Evolutionary conservation across 192 early-diverging fungal genomes (phyloP), one percentile per base, ranked within the genome.

Genomic region (Kappamyces sp.): DNA sequence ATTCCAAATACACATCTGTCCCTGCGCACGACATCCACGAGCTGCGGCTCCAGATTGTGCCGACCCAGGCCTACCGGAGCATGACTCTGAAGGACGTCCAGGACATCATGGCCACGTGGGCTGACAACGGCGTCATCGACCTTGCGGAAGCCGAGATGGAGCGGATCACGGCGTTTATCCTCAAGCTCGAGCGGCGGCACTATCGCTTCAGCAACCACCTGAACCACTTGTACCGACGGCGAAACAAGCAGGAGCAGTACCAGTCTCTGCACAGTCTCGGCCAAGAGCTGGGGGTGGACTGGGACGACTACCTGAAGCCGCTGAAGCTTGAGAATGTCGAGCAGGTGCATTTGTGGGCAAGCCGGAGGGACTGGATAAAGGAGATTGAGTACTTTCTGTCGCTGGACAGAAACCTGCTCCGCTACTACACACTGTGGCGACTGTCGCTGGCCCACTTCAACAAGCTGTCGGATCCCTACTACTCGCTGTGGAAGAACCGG

Each of bases 381-480:
- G 43, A 58, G 0, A 47, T 75, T 38, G 34, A 38, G 15, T 40
- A 42, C 34, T 58, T 71, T 12, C 3, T n/a, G 1, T 2, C 39
- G 6, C 53, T 58, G 47, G 46, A 69, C 31, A 23, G 13, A 15
- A 31, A 60, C 9, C 40, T 58, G 39, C 52, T 75, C 10, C n/a
- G 47, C n/a, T 73, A 63, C 54, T 71, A 55, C 44, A 55, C 69
- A 9, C 58, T 72, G 10, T 75, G 74, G 74, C 62, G 70, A 4
- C 47, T 72, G 23, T 66, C 58, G 13, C 47, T 43, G 15, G 13
- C 70, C 3, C 74, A 75, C 40, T 75, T 66, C 58, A 69, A 68
- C 61, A 75, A 75, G 51, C 68, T 75, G 32, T 40, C 50, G 34
- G 37, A 37, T 6, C 13, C 40, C 7, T 75, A 75, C 54, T 67